Percentiles rank a stretch among this genome's conserved stretches.
phyloP scores from a whole-genome alignment of 2,329 filamentous ascomycete genomes.

The Diplodia mutila region DNA sequence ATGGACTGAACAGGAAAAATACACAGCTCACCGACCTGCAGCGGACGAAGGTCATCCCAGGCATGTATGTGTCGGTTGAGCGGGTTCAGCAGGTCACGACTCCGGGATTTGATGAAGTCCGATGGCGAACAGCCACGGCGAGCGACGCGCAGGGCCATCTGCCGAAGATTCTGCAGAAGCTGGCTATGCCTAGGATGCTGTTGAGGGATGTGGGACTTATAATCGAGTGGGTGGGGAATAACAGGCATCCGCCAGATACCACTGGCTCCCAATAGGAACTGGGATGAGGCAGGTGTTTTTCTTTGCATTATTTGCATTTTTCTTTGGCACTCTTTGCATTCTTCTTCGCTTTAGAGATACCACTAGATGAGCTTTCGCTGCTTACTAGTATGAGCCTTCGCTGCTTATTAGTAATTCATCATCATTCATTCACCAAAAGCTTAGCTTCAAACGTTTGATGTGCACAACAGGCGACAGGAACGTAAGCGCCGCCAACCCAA shows the following conservation, averaged over 20 bases:
- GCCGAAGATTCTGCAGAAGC: constrained; percentile 68
- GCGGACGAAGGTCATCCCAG: constrained; percentile 56
- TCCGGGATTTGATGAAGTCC: constrained; percentile 55
- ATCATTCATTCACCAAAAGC: too few species aligned
- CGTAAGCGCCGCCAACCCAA: too few species aligned
- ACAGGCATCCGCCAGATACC: too few species aligned
- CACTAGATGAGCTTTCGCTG: too few species aligned
- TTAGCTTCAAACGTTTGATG: too few species aligned
- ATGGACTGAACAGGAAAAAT: constrained; percentile 29
- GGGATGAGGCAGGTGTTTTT: too few species aligned
- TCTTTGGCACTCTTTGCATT: background rate
- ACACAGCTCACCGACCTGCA: background rate
- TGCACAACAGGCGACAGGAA: too few species aligned
- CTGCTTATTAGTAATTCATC: too few species aligned
- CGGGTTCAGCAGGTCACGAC: too few species aligned
- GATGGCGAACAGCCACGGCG: constrained; percentile 80
- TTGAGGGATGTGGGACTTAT: constrained; percentile 74
- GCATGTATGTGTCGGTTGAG: constrained; percentile 69
- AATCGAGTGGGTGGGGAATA: constrained; percentile 56
- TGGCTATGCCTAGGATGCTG: constrained; percentile 64
- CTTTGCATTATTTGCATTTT: too few species aligned
- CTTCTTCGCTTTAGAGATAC: constrained; percentile 20
- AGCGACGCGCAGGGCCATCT: constrained; percentile 70
- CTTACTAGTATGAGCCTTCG: too few species aligned
- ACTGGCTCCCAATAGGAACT: too few species aligned